Base-by-base conservation (phyloP, 192 early-diverging fungal species). In the Gaertneriomyces sp. region DNA sequence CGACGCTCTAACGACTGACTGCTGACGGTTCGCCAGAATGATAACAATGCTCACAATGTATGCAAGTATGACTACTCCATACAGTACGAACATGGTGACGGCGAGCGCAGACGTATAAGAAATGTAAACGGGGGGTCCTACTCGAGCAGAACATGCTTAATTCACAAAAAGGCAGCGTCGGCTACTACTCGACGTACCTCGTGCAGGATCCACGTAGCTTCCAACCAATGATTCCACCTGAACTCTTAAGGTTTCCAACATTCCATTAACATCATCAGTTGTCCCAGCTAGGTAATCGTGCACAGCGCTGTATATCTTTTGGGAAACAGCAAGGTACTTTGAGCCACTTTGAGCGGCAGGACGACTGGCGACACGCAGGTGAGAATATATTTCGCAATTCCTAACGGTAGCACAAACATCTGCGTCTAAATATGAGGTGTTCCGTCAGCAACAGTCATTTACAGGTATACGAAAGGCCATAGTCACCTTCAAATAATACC, bases 111-210 rank as follows among this genome's bases (percentile, higher is more conserved):
- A 60, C 9, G 12, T 42, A 12, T 9, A 60, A 7, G 25, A 19
- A 42, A 60, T 42, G 58, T 60, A 60, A 8, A 60, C 58, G 7
- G 58, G 58, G 11, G 58, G 58, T 19, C 54, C 54, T 55, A 19
- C 8, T 19, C 10, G 8, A 55, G 10, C 8, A 55, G 10, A 9
- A 14, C 9, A 14, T 9, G 14, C 10, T 19, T 19, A 9, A 14
- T 8, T 55, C 54, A 14, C 10, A 11, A 55, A 55, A 9, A n/a
- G n/a, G n/a, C n/a, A n/a, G n/a, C n/a, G n/a, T n/a, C n/a, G n/a
- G n/a, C n/a, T n/a, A n/a, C n/a, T n/a, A n/a, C n/a, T 25, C 8
- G 8, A 55, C 19, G 8, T 25, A 60, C 58, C 58, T 60, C 42
- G 10, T 33, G 58, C 25, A 10, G 58, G 58, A 42, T 60, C 58